Conservation (phyloP, 1,284 basidiomycete species). For the Ustilago sp. region DNA sequence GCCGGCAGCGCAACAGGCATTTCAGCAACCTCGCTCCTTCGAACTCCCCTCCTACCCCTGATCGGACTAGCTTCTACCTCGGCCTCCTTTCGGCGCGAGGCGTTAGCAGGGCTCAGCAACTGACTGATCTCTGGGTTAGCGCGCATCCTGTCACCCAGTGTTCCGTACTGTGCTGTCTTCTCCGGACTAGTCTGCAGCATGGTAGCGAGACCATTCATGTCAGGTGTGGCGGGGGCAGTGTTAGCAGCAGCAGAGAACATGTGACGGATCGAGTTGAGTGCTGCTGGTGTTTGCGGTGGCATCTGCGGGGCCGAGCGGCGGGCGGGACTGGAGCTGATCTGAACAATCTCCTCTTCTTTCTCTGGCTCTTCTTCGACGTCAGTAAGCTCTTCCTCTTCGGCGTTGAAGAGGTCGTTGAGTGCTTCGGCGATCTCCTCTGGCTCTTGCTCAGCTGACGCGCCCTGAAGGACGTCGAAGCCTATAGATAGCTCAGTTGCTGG, state of each 20-base stretch:
- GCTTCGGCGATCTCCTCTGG: constrained; percentile 31
- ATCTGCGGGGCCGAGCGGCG: constrained; percentile 3
- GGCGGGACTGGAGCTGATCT: constrained; percentile 27
- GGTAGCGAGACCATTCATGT: constrained; percentile 29
- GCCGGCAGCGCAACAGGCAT: constrained; percentile 14
- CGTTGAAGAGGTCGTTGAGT: constrained; percentile 41
- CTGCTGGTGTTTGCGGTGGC: constrained; percentile 29
- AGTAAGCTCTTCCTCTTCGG: constrained; percentile 40
- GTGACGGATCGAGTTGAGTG: constrained; percentile 34
- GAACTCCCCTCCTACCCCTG: constrained; percentile 27
- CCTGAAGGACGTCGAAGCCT: constrained; percentile 39
- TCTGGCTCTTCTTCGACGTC: constrained; percentile 28
- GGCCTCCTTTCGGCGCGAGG: constrained; percentile 24
- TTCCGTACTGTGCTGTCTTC: constrained; percentile 29
- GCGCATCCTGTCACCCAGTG: constrained; percentile 38
- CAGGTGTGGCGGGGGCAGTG: constrained; percentile 27
- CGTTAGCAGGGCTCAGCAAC: constrained; percentile 28
- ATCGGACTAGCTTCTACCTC: constrained; percentile 9
- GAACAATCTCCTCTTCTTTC: constrained; percentile 36
- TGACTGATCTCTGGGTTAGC: constrained; percentile 31
- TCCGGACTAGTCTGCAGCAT: constrained; percentile 25
- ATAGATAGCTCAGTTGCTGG: constrained; percentile 29
- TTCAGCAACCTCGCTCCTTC: constrained; percentile 41
- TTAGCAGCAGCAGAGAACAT: constrained; percentile 27
- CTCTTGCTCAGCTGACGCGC: constrained; percentile 16